A percentile compares a stretch with the other conserved stretches of the same genome.
phyloP scores from a whole-genome alignment of 176 grass and related monocot species.

The Hyparrhenia diplandra region DNA sequence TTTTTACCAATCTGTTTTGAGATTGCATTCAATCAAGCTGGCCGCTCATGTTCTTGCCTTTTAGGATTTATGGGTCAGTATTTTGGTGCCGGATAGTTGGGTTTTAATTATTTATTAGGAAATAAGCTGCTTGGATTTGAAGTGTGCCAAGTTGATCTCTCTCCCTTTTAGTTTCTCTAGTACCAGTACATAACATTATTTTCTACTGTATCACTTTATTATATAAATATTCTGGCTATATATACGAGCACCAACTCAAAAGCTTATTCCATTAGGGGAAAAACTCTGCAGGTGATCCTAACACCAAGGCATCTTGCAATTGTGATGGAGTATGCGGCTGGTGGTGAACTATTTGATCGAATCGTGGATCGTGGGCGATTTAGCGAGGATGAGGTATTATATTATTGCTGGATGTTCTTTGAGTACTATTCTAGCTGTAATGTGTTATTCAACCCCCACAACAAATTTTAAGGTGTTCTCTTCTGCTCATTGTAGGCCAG shows the following conservation, averaged over 20 bases:
- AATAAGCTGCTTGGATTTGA: background rate
- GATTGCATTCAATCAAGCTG: background rate
- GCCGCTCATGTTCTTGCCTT: background rate
- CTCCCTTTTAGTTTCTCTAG: background rate
- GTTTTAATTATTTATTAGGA: background rate
- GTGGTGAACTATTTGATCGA: constrained; percentile 70
- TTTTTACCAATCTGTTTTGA: too few relatives aligned
- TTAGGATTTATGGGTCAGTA: too few relatives aligned
- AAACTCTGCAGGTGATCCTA: constrained; percentile 50
- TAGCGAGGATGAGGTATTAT: constrained; percentile 67
- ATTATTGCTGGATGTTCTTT: background rate
- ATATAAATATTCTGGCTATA: too few relatives aligned
- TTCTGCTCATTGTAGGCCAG: constrained; percentile 49
- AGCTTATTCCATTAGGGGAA: constrained; percentile 13
- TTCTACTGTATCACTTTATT: background rate
- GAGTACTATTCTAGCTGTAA: background rate
- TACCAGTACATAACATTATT: background rate
- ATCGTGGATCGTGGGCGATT: constrained; percentile 54
- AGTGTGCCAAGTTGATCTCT: background rate
- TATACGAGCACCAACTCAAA: background rate
- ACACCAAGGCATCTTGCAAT: constrained; percentile 69
- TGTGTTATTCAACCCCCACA: background rate
- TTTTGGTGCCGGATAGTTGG: background rate
- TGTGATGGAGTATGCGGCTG: constrained; percentile 73
- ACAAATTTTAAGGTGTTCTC: background rate